Evolutionary conservation across 768 basidiomycete genomes (phyloP).

Genomic region (Cystobasidiopsis lactophilus): DNA sequence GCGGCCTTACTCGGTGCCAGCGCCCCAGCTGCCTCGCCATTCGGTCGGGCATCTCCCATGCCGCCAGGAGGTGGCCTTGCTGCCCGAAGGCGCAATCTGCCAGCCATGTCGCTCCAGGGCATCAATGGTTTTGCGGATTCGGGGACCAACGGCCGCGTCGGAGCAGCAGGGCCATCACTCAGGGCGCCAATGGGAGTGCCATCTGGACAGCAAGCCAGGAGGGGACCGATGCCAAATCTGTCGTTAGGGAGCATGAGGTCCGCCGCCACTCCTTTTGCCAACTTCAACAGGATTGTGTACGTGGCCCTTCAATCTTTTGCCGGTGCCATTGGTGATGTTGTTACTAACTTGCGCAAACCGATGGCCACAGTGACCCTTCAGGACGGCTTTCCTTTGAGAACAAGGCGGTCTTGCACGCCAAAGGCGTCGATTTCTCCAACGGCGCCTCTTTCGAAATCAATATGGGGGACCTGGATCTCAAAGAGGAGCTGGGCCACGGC

Average conservation of each 20-base stretch:
- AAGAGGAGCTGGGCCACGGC: constrained; percentile 84
- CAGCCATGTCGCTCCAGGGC: background rate
- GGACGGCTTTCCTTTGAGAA: constrained; percentile 84
- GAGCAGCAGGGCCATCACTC: background rate
- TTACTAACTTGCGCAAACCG: background rate
- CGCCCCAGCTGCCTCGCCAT: background rate
- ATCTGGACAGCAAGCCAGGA: constrained; percentile 4
- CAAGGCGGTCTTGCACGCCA: constrained; percentile 75
- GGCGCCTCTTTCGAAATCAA: constrained; percentile 82
- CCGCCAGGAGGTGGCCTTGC: background rate
- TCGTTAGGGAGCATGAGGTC: constrained; percentile 5
- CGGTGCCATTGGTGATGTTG: background rate
- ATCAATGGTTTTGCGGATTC: background rate
- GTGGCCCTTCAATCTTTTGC: constrained; percentile 25
- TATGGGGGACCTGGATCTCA: constrained; percentile 59
- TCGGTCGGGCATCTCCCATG: background rate
- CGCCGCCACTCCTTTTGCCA: constrained; percentile 50
- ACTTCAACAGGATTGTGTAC: constrained; percentile 83
- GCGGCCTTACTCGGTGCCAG: background rate
- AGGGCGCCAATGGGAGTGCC: background rate
- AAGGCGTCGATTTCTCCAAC: constrained; percentile 71
- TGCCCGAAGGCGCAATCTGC: background rate
- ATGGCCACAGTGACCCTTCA: constrained; percentile 53
- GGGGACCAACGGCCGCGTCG: background rate
- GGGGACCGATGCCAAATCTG: constrained; percentile 7